These are phyloP conservation scores for Penicillium nordicum DNA, from an alignment of 2,329 filamentous ascomycete genomes.

Conservation along the genomic window DNA sequence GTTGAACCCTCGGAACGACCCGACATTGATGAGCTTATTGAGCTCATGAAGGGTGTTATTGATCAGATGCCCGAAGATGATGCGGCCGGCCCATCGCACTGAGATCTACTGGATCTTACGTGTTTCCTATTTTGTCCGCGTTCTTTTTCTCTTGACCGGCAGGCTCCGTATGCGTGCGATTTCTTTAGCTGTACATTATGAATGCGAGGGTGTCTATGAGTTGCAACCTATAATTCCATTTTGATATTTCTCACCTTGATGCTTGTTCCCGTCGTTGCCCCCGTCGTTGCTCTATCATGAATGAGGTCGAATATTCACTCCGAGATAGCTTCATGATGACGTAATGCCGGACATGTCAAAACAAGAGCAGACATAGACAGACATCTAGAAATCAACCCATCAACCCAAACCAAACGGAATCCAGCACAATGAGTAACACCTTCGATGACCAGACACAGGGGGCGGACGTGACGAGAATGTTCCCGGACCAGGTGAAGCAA, in stretches of 20 bases:
- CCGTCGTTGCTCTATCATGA: neutral
- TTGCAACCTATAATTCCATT: neutral
- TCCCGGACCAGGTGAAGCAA: slow-evolving; percentile 27
- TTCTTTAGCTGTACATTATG: slow-evolving; percentile 9
- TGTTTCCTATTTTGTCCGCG: neutral
- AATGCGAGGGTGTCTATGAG: neutral
- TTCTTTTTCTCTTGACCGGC: slow-evolving; percentile 7
- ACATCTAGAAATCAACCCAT: neutral
- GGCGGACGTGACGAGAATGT: slow-evolving; percentile 28
- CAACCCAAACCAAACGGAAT: neutral
- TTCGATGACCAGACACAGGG: slow-evolving; percentile 31
- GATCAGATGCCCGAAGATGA: slow-evolving; percentile 60
- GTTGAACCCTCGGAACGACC: slow-evolving; percentile 87
- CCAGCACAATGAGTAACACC: slow-evolving; percentile 11
- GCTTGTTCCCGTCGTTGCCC: neutral
- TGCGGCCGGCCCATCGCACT: slow-evolving; percentile 26
- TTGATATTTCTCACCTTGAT: neutral
- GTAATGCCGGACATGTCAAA: slow-evolving; percentile 3
- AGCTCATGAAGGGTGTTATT: slow-evolving; percentile 71
- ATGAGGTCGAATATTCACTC: neutral
- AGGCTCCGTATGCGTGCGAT: slow-evolving; percentile 5
- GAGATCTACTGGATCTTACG: neutral
- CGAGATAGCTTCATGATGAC: slow-evolving; percentile 18
- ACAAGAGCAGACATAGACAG: neutral
- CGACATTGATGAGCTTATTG: slow-evolving; percentile 78